Conservation (phyloP, 257 asterid genomes). For the Apocynum venetum region DNA sequence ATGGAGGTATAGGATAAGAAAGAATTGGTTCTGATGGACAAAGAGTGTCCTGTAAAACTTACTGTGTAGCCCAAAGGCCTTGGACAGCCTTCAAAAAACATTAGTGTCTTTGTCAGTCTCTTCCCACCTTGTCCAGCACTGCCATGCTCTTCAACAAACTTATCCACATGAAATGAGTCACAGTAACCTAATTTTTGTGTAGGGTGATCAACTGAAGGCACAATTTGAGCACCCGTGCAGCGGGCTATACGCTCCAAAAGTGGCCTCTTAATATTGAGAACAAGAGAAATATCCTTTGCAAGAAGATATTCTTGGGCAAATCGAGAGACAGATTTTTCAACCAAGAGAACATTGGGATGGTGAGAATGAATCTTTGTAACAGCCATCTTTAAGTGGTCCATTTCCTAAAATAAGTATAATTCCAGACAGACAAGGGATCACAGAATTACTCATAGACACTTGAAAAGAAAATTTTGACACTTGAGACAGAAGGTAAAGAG, state of each 20-base stretch:
- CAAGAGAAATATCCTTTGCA: slow-evolving; percentile 72
- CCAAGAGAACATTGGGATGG: slow-evolving; percentile 78
- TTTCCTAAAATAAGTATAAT: slow-evolving; percentile 51
- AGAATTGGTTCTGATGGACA: background rate
- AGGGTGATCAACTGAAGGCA: slow-evolving; percentile 67
- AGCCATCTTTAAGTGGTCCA: slow-evolving; percentile 88
- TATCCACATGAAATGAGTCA: slow-evolving; percentile 71
- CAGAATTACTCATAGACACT: background rate
- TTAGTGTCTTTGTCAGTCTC: slow-evolving; percentile 58
- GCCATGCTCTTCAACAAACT: slow-evolving; percentile 69
- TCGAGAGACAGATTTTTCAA: slow-evolving; percentile 79
- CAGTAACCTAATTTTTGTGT: slow-evolving; percentile 69
- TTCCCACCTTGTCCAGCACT: slow-evolving; percentile 67
- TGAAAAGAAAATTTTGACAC: slow-evolving; percentile 11
- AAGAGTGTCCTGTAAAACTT: slow-evolving; percentile 30
- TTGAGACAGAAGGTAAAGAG: slow-evolving; percentile 11
- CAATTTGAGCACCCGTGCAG: slow-evolving; percentile 75
- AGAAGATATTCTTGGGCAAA: slow-evolving; percentile 85
- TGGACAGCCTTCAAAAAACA: slow-evolving; percentile 89
- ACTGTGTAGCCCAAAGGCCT: slow-evolving; percentile 81
- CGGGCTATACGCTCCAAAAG: slow-evolving; percentile 84
- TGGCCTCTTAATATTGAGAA: slow-evolving; percentile 71
- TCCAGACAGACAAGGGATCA: background rate
- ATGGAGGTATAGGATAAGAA: background rate
- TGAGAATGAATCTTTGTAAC: slow-evolving; percentile 75